Evolutionary conservation across 1,284 basidiomycete genomes (phyloP).

Genomic region (Ceratobasidium sp.): DNA sequence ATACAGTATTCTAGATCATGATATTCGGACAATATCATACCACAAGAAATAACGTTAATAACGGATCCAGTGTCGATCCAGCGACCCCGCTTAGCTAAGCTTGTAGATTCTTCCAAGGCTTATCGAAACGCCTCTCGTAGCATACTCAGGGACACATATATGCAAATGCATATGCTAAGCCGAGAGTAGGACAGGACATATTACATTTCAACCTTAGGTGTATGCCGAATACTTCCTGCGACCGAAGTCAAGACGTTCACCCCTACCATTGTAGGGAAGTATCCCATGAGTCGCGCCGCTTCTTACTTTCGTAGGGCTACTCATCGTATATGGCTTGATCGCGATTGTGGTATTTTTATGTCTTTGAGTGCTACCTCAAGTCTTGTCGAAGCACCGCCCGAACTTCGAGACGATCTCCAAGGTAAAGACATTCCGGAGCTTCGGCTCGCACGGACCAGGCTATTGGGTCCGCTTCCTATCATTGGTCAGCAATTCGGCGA

Average conservation of each 20-base stretch:
- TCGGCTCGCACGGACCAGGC: not conserved
- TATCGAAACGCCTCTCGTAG: too few relatives aligned
- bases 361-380: not conserved
- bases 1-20: too few relatives aligned
- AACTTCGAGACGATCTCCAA: not conserved
- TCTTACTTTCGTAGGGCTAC: not conserved
- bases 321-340: not conserved
- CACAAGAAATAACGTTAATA: too few relatives aligned
- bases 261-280: slow-evolving; percentile 11
- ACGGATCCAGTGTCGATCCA: too few relatives aligned
- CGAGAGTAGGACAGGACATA: too few relatives aligned
- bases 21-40: too few relatives aligned
- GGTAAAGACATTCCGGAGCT: not conserved
- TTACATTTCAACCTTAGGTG: too few relatives aligned
- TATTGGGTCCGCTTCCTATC: not conserved
- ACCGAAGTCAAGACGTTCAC: not conserved
- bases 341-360: slow-evolving; percentile 1
- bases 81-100: too few relatives aligned
- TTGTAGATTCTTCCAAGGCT: too few relatives aligned
- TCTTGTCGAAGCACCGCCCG: not conserved
- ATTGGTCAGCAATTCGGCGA: slow-evolving; percentile 2
- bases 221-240: too few relatives aligned
- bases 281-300: not conserved
- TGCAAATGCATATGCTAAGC: too few relatives aligned
- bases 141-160: too few relatives aligned